Percentiles rank a stretch among this genome's conserved stretches.
Evolutionary conservation across 129 eudicot genomes (phyloP).

Genomic region (Apium graveolens): DNA sequence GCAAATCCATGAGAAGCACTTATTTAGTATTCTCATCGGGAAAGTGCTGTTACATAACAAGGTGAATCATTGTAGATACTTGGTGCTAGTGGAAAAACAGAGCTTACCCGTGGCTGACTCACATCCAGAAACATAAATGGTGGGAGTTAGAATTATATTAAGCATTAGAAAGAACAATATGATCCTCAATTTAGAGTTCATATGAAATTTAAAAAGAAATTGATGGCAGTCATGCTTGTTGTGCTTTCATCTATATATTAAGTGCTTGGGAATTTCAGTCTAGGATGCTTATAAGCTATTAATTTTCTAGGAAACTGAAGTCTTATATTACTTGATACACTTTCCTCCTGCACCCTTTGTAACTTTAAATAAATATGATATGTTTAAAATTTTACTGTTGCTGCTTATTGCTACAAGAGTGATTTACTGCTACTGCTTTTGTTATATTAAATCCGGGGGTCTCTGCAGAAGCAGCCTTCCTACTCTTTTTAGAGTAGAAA

Average conservation of each 20-base stretch:
- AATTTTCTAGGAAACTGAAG: background rate
- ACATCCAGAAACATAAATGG: background rate
- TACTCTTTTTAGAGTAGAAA: background rate
- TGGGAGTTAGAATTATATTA: background rate
- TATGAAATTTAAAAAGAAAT: background rate
- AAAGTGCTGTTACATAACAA: background rate
- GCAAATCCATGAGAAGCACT: background rate
- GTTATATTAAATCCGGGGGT: background rate
- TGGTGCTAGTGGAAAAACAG: background rate
- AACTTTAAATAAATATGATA: background rate
- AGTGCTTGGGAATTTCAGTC: background rate
- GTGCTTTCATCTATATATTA: background rate
- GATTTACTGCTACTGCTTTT: background rate
- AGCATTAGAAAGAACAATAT: background rate
- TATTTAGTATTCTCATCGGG: background rate
- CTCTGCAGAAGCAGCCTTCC: background rate
- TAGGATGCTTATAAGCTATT: background rate
- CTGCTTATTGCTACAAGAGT: background rate
- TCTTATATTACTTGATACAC: background rate
- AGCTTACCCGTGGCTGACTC: background rate
- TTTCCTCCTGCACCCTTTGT: background rate
- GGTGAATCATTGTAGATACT: background rate
- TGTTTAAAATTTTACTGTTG: background rate
- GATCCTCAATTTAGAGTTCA: background rate
- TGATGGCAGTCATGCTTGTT: background rate